A percentile compares a stretch with the other conserved stretches of the same genome.
Conservation (phyloP, 441 rosid genomes). For the Codiaeum variegatum region DNA sequence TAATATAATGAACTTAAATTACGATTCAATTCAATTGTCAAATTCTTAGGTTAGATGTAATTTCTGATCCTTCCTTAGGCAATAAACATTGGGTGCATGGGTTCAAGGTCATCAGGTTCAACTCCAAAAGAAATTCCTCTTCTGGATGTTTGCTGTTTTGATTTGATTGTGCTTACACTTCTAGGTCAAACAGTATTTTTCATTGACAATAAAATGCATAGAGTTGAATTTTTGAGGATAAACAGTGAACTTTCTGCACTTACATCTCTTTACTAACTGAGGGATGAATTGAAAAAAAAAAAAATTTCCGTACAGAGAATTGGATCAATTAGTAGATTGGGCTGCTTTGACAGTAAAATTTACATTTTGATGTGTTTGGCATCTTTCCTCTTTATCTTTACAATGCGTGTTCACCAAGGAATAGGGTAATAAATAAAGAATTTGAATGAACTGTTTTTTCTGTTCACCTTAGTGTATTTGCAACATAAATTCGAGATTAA, state of each 20-base stretch:
- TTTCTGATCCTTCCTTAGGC: background rate
- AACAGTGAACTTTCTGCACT: background rate
- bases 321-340: background rate
- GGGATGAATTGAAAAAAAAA: background rate
- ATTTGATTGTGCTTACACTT: background rate
- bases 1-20: background rate
- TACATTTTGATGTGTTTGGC: background rate
- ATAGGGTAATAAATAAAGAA: background rate
- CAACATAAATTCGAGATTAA: background rate
- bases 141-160: background rate
- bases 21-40: background rate
- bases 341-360: background rate
- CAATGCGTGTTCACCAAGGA: background rate
- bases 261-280: background rate
- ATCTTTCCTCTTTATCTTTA: background rate
- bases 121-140: background rate
- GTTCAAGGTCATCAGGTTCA: background rate
- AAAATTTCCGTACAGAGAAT: background rate
- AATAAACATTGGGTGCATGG: background rate
- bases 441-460: background rate
- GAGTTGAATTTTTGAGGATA: constrained; percentile 1
- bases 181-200: background rate
- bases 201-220: background rate
- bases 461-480: background rate
- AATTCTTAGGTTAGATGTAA: constrained; percentile 4